These are phyloP conservation scores for Panicum miliaceum DNA, from an alignment of 176 grass and related monocot genomes.

Conservation along the genomic window DNA sequence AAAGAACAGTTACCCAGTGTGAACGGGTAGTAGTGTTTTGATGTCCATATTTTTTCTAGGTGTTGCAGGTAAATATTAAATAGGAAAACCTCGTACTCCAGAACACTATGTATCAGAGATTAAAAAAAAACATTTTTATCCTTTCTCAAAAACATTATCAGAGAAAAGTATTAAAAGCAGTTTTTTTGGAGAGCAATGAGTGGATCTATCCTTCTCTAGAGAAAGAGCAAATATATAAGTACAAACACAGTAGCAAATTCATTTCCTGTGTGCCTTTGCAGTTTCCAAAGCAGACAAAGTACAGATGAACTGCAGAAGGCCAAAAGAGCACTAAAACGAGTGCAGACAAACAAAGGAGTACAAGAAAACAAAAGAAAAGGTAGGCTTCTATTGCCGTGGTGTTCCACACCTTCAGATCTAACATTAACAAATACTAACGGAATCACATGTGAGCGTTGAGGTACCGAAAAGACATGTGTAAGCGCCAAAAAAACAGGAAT, in stretches of 20 bases:
- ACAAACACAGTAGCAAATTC: not conserved
- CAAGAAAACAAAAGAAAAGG: not conserved
- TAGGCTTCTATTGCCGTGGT: not conserved
- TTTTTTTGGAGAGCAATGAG: not conserved
- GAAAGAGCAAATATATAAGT: not conserved
- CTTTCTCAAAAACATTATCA: too few species aligned
- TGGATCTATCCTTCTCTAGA: not conserved
- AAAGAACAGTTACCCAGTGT: not conserved
- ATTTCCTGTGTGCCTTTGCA: not conserved
- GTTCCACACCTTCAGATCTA: conserved; percentile 2
- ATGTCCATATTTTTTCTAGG: too few species aligned
- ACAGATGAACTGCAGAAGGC: not conserved
- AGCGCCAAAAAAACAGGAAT: not conserved
- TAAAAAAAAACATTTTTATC: too few species aligned
- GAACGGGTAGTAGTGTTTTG: not conserved
- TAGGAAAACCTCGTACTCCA: too few species aligned
- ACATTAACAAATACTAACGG: not conserved
- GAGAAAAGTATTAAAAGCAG: too few species aligned
- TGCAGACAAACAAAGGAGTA: not conserved
- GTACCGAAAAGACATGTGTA: not conserved
- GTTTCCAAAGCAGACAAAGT: not conserved
- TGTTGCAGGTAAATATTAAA: too few species aligned
- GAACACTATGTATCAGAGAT: too few species aligned
- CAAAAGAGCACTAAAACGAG: not conserved
- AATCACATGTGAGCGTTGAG: not conserved